Conservation (phyloP, 164 flowering plant genomes). For the Magnolia kwangsiensis region DNA sequence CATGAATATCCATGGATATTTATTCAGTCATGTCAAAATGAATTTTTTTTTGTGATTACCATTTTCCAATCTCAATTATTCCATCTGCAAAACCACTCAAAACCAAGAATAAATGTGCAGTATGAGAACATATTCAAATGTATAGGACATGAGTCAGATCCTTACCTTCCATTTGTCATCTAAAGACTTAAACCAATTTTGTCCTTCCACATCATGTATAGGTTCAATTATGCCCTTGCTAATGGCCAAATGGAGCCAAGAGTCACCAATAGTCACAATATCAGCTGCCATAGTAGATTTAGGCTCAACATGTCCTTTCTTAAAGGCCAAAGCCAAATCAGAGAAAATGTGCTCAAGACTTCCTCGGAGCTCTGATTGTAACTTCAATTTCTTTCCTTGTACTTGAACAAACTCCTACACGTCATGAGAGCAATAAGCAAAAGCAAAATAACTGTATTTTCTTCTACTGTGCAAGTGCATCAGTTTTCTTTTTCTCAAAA, state of each 20-base stretch:
- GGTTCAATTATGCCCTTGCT: constrained; percentile 66
- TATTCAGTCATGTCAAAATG: too few relatives aligned
- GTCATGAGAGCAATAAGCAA: constrained; percentile 3
- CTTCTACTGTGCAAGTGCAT: not conserved
- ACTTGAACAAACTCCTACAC: constrained; percentile 70
- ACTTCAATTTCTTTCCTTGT: constrained; percentile 69
- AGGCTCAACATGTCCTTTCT: constrained; percentile 32
- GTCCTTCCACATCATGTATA: constrained; percentile 51
- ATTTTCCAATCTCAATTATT: too few relatives aligned
- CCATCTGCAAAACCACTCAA: too few relatives aligned
- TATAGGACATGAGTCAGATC: not conserved
- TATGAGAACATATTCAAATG: not conserved
- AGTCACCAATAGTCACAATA: constrained; percentile 75
- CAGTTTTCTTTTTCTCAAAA: not conserved
- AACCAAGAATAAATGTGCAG: too few relatives aligned
- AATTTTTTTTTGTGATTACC: too few relatives aligned
- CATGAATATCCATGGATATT: too few relatives aligned
- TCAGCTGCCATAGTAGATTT: constrained; percentile 73
- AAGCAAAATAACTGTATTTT: not conserved
- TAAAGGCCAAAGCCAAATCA: constrained; percentile 41
- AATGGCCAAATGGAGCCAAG: constrained; percentile 78
- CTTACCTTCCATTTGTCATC: constrained; percentile 85
- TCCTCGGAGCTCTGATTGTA: constrained; percentile 46
- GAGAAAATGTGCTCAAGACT: constrained; percentile 55
- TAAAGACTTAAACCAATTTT: constrained; percentile 72